Base-by-base conservation (phyloP, 176 grass and related monocot species). In the Oryza punctata region DNA sequence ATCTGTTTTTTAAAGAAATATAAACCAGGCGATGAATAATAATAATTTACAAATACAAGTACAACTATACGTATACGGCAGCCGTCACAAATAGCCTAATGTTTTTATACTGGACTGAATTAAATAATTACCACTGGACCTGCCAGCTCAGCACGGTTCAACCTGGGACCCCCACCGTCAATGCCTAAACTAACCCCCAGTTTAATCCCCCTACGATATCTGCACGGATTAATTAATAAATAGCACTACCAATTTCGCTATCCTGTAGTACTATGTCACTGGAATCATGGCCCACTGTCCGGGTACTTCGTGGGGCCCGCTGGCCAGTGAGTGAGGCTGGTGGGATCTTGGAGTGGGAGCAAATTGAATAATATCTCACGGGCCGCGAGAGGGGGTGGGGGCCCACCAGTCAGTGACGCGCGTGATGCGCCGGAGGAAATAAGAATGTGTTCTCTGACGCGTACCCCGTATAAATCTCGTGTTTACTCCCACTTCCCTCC, bases 381-480 rank as follows among this genome's bases (percentile, higher is more conserved):
- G 66, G 88, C 16, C 10, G 33, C 66, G 78, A 70, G 78, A 69
- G 26, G 19, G 26, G 19, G 28, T 0, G 61, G 78, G 1, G 37
- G 3, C 67, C 74, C 35, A 8, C 26, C 2, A n/a, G 78, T 18
- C 78, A 82, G 83, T 3, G 78, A 68, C 38, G 1, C 57, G 18
- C 72, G 72, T 77, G 83, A 82, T 38, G 38, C 69, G 63, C 76
- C 10, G 59, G 67, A 8, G 81, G 3, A 33, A 73, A 68, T 71
- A 35, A 86, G 88, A 86, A 83, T 75, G 84, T 90, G 88, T 71
- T 84, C 0, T 75, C 81, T 77, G 76, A 85, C 67, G 52, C 75
- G 52, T 63, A 60, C 63, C 63, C 85, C 71, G 78, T 82, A 81
- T 72, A 37, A 77, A 72, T 91, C 41, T 76, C 63, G 69, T 88